These are phyloP conservation scores for Termitomyces sp. DNA, from an alignment of 768 basidiomycete genomes.

Conservation along the genomic window DNA sequence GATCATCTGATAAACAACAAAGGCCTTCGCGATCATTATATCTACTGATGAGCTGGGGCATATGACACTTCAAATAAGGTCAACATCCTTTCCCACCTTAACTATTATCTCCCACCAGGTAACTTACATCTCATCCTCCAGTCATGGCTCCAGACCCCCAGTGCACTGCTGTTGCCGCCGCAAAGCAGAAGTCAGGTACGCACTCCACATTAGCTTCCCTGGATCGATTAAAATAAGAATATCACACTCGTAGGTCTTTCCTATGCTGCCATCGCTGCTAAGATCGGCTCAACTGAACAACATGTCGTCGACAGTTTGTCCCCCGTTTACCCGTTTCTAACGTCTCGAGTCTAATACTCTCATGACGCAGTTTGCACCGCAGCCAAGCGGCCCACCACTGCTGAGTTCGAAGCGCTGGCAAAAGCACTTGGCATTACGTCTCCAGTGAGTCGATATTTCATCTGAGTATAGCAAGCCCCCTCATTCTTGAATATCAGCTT, in stretches of 20 bases:
- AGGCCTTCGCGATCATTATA: neutral
- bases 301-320: slow-evolving; percentile 56
- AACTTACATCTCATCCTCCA: neutral
- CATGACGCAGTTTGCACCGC: slow-evolving; percentile 47
- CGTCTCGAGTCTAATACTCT: neutral
- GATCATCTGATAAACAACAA: slow-evolving; percentile 12
- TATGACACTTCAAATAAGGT: neutral
- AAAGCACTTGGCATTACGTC: slow-evolving; percentile 37
- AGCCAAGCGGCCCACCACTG: slow-evolving; percentile 35
- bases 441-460: slow-evolving; percentile 25
- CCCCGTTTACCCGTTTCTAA: slow-evolving; percentile 13
- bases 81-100: neutral
- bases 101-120: neutral
- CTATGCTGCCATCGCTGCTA: slow-evolving; percentile 47
- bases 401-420: slow-evolving; percentile 52
- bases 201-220: neutral
- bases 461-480: neutral
- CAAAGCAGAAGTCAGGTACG: slow-evolving; percentile 50
- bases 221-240: neutral
- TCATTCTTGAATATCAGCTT: slow-evolving; percentile 2
- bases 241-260: slow-evolving; percentile 37
- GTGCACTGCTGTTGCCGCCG: slow-evolving; percentile 58
- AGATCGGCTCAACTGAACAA: slow-evolving; percentile 39
- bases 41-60: neutral
- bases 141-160: slow-evolving; percentile 38